Evolutionary conservation across 1,284 basidiomycete genomes (phyloP), one percentile per base, ranked within the genome.

Genomic region (Leccinum variabile): DNA sequence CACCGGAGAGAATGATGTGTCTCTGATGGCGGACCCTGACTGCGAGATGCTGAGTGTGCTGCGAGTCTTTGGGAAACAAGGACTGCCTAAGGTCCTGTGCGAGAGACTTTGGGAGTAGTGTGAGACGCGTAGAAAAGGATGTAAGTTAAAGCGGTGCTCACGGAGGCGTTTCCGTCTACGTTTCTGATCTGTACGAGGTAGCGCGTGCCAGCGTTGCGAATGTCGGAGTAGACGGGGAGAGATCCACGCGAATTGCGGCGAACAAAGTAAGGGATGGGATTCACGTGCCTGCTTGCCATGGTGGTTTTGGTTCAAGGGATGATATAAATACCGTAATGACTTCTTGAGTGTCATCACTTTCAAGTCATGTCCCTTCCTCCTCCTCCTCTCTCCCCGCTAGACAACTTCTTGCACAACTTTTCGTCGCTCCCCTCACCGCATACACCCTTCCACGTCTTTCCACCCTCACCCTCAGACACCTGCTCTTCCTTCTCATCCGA

Each of bases 221-320:
- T 74, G 73, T 91, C 88, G 46, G 87, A 84, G 73, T 90, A 91
- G 25, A 91, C 87, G 56, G 89, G 89, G 32, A 91, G 80, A 56
- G 82, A 82, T 41, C 87, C 87, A 59, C 79, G 79, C 49, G 82
- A 73, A 74, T 88, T 91, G 65, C 89, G 83, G 33, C 82, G 80
- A 58, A 91, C 78, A 63, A 82, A 83, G 75, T 90, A 91, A 46
- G 82, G 75, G 57, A 30, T 76, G 74, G 62, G 11, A 32, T 67
- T 62, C 60, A 71, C 58, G 63, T 65, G 71, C 28, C 28, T 28
- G 28, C 28, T 28, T 7, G 28, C 25, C 65, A 68, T 69, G 59
- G 35, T 53, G 41, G 46, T 55, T 32, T n/a, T 28, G 54, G 18
- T 22, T 13, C 14, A 14, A 44, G n/a, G n/a, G n/a, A 35, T 35